Evolutionary conservation across 768 basidiomycete species (phyloP).

Genomic region (Pleurotus tuber-regium): DNA sequence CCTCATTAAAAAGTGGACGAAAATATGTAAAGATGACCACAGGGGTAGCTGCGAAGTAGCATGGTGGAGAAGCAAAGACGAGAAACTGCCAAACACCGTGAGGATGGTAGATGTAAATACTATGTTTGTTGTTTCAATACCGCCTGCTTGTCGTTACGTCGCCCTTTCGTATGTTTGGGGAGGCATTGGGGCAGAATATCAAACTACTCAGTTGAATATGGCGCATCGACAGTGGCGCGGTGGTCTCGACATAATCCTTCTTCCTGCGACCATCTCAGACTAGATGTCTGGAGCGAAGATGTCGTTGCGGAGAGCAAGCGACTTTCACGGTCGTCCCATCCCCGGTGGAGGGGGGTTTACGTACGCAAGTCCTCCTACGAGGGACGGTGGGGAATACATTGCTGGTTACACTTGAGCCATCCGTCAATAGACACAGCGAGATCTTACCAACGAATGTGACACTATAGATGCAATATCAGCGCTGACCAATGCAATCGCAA

Average conservation of each 20-base stretch:
- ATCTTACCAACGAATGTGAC: constrained; percentile 1
- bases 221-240: background rate
- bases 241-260: background rate
- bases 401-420: background rate
- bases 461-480: constrained; percentile 5
- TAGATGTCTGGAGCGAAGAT: background rate
- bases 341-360: background rate
- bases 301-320: background rate
- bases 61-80: constrained; percentile 1
- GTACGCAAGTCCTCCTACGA: no score
- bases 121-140: background rate
- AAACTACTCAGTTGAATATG: background rate
- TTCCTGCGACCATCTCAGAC: background rate
- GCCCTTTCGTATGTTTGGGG: constrained; percentile 7
- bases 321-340: background rate
- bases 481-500: constrained; percentile 6
- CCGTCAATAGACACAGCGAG: background rate
- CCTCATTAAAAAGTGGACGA: background rate
- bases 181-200: background rate
- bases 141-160: background rate
- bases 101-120: constrained; percentile 4
- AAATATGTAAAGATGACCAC: background rate
- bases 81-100: background rate
- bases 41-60: background rate
- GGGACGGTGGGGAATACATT: no score